Base-by-base conservation (phyloP, 768 basidiomycete species). In the Sporobolomyces phaffii region DNA sequence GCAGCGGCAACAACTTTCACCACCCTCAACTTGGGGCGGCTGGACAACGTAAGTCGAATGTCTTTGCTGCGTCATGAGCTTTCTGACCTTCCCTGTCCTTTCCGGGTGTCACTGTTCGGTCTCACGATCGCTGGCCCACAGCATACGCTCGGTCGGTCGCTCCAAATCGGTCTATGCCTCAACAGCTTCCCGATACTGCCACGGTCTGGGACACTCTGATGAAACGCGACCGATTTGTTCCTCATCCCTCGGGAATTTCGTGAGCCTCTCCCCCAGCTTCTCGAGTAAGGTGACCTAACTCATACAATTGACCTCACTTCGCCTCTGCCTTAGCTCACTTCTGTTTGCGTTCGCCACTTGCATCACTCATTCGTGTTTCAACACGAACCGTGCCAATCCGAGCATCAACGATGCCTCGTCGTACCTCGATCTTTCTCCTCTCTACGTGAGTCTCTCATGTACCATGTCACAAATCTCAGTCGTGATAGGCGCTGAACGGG, bases 1-100 rank as follows among this genome's bases (percentile, higher is more conserved):
- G 91, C 9, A 84, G 85, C 5, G 78, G 79, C 75, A 92, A 93
- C 78, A 92, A 90, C 73, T 80, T 85, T 45, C 80, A 81, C 57
- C 75, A 80, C 38, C 90, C 90, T 3, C 80, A 85, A 62, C 76
- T 92, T 78, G 91, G 91, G 48, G 86, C 85, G 79, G 88, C 90
- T 3, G 84, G 85, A 9, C 85, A 82, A 17, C 86, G 62, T 64
- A 10, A 41, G 67, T 34, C n/a, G n/a, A n/a, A n/a, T n/a, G n/a
- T n/a, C n/a, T n/a, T n/a, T n/a, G n/a, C n/a, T n/a, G n/a, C n/a
- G n/a, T n/a, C n/a, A n/a, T n/a, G n/a, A n/a, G 41, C 40, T 28
- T 10, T 38, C 49, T 17, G 18, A 14, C 24, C 29, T 31, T 38
- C 18, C 33, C 36, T 43, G n/a, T n/a, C n/a, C 48, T 48, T 20